Percentiles rank a stretch among this genome's conserved stretches.
Conservation (phyloP, 2,329 filamentous ascomycete genomes). For the Onygena corvina region DNA sequence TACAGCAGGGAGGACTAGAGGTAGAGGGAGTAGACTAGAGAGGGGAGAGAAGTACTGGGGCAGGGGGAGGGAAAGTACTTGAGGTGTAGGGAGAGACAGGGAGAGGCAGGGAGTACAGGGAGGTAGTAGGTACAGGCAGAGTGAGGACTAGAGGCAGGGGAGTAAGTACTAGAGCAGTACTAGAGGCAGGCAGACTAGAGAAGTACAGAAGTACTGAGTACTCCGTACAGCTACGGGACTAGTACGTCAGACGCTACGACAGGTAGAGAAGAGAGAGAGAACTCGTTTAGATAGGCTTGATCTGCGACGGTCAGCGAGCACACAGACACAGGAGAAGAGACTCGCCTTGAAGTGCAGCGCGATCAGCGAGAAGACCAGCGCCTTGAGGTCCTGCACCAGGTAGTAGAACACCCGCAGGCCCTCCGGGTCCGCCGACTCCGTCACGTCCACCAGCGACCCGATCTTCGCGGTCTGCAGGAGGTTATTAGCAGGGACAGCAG, state of each 20-base stretch:
- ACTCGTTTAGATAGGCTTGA: constrained; percentile 43
- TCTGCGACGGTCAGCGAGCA: constrained; percentile 24
- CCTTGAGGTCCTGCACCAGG: constrained; percentile 92
- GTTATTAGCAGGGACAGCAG: background rate
- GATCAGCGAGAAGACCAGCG: constrained; percentile 90
- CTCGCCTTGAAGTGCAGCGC: constrained; percentile 86
- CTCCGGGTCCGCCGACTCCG: constrained; percentile 89
- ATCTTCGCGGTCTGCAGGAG: constrained; percentile 79
- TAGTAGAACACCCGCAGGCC: constrained; percentile 97
- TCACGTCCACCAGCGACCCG: constrained; percentile 90
- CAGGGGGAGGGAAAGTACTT: too few relatives aligned
- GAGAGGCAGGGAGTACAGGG: too few relatives aligned
- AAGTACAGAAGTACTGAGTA: too few relatives aligned
- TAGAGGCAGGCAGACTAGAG: too few relatives aligned
- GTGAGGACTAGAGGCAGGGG: too few relatives aligned
- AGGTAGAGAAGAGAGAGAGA: background rate
- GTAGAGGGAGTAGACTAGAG: too few relatives aligned
- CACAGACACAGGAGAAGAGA: background rate
- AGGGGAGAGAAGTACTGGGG: too few relatives aligned
- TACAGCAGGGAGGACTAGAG: too few relatives aligned
- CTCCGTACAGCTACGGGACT: background rate
- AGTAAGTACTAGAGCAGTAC: too few relatives aligned
- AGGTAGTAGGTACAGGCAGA: background rate
- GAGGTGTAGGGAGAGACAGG: constrained; percentile 7
- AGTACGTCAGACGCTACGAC: too few relatives aligned